Conservation (phyloP, 768 basidiomycete genomes). For the Auricularia sp. region DNA sequence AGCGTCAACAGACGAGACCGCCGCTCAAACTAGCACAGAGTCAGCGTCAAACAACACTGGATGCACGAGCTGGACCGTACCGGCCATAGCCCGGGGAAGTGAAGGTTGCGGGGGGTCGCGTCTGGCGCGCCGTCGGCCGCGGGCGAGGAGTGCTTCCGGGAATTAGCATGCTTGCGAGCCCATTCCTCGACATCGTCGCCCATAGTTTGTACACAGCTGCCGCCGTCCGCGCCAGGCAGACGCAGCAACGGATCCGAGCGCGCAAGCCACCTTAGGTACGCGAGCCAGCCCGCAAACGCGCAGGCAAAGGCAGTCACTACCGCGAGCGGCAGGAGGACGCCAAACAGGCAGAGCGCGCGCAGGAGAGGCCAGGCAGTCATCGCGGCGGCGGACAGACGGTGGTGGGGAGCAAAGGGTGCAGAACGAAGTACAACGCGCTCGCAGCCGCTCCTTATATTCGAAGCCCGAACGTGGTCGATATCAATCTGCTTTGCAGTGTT, state of each 20-base stretch:
- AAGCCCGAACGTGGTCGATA: neutral
- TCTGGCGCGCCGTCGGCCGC: neutral
- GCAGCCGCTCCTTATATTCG: neutral
- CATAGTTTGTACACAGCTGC: neutral
- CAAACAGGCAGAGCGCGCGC: neutral
- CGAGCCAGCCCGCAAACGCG: neutral
- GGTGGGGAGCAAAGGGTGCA: neutral
- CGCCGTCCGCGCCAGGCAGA: neutral
- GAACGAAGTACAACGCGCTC: neutral
- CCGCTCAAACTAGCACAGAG: constrained; percentile 50
- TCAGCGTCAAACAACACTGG: neutral
- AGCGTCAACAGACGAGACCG: constrained; percentile 56
- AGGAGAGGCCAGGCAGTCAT: neutral
- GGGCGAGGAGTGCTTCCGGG: neutral
- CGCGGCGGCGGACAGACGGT: neutral
- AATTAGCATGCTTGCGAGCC: neutral
- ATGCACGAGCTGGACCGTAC: neutral
- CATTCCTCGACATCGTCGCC: neutral
- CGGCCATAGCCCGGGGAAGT: neutral
- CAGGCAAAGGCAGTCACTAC: neutral
- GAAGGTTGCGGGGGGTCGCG: neutral
- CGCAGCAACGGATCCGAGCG: neutral
- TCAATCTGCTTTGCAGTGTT: neutral
- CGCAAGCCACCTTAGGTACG: neutral
- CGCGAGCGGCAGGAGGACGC: neutral